Evolutionary conservation across 1,284 basidiomycete species (phyloP), one percentile per base, ranked within the genome.

Genomic region (Trichosporon coremiiforme): DNA sequence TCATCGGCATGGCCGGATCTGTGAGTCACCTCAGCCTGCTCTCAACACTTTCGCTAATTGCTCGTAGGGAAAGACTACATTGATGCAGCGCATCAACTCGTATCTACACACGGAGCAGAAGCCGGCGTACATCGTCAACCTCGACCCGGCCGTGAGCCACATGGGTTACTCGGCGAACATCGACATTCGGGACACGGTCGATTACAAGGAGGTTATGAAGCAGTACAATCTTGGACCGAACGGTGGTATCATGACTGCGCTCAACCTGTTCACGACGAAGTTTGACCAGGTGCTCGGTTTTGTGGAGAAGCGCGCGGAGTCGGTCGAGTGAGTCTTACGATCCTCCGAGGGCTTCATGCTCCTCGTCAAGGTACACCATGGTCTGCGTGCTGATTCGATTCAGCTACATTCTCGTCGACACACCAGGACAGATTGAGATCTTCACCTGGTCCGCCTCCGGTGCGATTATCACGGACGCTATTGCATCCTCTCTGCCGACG

Each of bases 401-500:
- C 31, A 96, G 94, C 77, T 91, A 98, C 85, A 89, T 99, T 69
- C 90, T 99, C 57, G 86, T 99, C 38, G 97, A 99, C 79, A 99
- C 97, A 0, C 97, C 97, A 2, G 97, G 97, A 6, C 97, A 99
- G 84, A 99, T 99, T 78, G 97, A 99, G 84, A 99, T 99, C 78
- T 99, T 99, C 80, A 99, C 97, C 60, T 99, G 97, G 97, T 98
- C 95, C 0, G 97, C 97, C 0, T 98, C 95, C 35, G 97, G 97
- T 2, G 91, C 95, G 3, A 99, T 99, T 80, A 98, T 99, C 77
- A 99, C 97, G 20, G 95, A 98, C 80, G 93, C 97, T n/a, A 87
- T 99, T 36, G 96, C 96, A 0, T 92, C 93, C 10, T 89, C 94
- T 0, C 86, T 98, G 72, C 97, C 97, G 0, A 92, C 96, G 0